Evolutionary conservation across 106 monocot genomes (phyloP).

Genomic region (Dioscorea alata): DNA sequence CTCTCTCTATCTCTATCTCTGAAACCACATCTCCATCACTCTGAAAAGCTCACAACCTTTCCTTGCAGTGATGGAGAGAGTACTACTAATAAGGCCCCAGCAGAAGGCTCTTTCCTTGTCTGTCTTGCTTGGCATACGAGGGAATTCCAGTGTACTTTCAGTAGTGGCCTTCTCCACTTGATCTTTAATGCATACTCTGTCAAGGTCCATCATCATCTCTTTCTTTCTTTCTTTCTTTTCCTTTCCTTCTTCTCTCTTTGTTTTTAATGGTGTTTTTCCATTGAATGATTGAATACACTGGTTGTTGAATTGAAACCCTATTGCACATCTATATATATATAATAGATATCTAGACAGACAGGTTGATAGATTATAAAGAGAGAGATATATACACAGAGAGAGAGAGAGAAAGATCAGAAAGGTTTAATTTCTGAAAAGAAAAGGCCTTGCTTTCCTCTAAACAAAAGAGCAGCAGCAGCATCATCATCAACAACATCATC

Average conservation of each 20-base stretch:
- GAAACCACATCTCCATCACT: conserved; percentile 8
- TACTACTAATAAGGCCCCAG: conserved; percentile 44
- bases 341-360: not conserved
- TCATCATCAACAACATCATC: conserved; percentile 24
- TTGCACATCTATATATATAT: conserved; percentile 25
- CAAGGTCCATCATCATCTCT: not conserved
- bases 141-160: conserved; percentile 70
- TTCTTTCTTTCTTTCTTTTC: no score
- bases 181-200: conserved; percentile 27
- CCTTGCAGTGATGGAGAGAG: conserved; percentile 3
- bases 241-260: not conserved
- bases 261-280: not conserved
- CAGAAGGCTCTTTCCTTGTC: conserved; percentile 31
- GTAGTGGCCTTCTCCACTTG: conserved; percentile 15
- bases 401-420: not conserved
- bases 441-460: not conserved
- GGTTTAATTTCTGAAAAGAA: not conserved
- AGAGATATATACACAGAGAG: conserved; percentile 6
- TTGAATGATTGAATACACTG: conserved; percentile 25
- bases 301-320: conserved; percentile 30
- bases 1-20: conserved; percentile 9
- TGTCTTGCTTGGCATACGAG: conserved; percentile 47
- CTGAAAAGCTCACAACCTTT: not conserved
- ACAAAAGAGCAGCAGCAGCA: not conserved
- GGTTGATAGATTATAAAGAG: conserved; percentile 2